Evolutionary conservation across 805 yeast genomes (phyloP).

Genomic region (Teunomyces aglyptinius): DNA sequence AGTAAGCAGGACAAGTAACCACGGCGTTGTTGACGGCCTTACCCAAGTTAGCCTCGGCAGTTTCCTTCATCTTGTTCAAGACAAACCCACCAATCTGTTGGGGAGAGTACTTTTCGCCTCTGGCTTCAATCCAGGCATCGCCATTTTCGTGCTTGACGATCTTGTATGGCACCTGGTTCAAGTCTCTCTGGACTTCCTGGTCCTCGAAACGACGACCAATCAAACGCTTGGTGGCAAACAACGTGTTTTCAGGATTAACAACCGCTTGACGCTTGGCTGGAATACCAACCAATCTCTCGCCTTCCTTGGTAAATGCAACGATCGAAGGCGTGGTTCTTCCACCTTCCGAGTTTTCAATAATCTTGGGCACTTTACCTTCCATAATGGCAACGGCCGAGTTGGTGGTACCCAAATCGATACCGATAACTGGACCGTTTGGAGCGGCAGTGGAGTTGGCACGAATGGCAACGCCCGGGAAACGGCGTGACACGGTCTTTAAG

Average conservation of each 20-base stretch:
- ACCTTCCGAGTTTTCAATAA: constrained; percentile 70
- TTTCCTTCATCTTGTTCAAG: constrained; percentile 96
- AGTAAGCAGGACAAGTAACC: constrained; percentile 87
- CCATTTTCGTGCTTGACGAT: constrained; percentile 89
- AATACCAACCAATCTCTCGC: constrained; percentile 88
- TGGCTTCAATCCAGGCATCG: constrained; percentile 94
- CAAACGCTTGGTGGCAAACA: constrained; percentile 91
- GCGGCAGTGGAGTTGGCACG: constrained; percentile 34
- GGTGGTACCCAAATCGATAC: constrained; percentile 86
- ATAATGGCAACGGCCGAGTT: constrained; percentile 86
- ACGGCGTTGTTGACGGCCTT: constrained; percentile 86
- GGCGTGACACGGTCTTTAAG: constrained; percentile 36
- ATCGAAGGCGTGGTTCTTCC: constrained; percentile 83
- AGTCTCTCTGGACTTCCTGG: constrained; percentile 85
- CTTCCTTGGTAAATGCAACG: constrained; percentile 90
- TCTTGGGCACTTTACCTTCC: constrained; percentile 76
- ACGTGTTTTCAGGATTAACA: constrained; percentile 89
- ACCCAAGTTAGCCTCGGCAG: constrained; percentile 90
- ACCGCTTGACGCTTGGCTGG: constrained; percentile 97
- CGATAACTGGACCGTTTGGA: constrained; percentile 61
- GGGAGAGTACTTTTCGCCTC: constrained; percentile 86
- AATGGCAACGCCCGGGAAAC: constrained; percentile 22
- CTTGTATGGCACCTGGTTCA: constrained; percentile 84
- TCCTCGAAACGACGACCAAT: constrained; percentile 93
- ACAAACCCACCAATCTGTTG: constrained; percentile 93